Evolutionary conservation across 1,284 basidiomycete genomes (phyloP), one percentile per base, ranked within the genome.

Genomic region (Blastosporella zonata): DNA sequence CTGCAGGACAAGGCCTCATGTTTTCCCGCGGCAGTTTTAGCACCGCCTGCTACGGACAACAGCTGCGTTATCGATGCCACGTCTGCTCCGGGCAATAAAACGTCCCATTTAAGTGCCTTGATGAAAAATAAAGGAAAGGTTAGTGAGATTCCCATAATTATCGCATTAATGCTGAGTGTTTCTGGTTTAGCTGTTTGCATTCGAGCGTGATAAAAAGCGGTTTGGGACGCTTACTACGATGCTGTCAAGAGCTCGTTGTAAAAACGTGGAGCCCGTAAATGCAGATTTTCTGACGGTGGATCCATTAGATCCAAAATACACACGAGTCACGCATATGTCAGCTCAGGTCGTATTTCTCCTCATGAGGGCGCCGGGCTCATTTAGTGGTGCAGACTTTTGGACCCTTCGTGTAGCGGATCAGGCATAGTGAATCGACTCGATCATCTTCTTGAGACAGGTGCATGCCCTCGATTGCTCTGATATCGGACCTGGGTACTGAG

Each of bases 1-100:
- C 72, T 98, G 7, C 97, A 99, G 67, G 97, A 99, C 68, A 96
- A 98, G 65, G 96, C 97, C 10, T 94, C 90, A 40, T 99, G 97
- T 69, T 94, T 99, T 65, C 94, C 97, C 7, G 93, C 96, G 0
- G 74, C 83, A 47, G 80, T 98, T 3, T 78, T 97, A 25, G 67
- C 75, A 38, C 81, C 89, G 47, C 84, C 84, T 13, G 66, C 72
- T 1, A 64, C 60, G 27, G 71, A 77, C 37, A 62, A 72, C 29
- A 65, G 69, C 36, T 69, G 81, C 15, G 91, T 94, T 28, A 87
- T 99, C 41, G 97, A 99, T 67, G 95, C 93, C 3, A 99, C 95
- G 22, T 88, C 95, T 36, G 96, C 97, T 0, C 97, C 96, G 0
- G 97, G 97, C 0, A 99, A 99, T 71, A 99, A 99, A 72, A 99